Conservation (phyloP, 306 rosid genomes). For the Astragalus membranaceus region DNA sequence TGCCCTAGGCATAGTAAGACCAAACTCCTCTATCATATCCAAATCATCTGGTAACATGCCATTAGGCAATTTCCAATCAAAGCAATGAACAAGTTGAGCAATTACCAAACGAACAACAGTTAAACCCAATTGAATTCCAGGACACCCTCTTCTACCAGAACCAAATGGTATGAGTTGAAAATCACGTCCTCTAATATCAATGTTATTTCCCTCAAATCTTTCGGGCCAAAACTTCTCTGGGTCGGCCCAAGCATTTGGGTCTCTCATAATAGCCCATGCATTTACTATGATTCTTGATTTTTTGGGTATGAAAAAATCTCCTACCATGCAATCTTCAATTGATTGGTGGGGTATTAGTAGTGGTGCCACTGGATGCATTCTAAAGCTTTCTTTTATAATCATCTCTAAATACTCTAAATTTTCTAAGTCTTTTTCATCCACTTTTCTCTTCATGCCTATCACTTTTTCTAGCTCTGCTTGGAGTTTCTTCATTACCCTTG, state of each 20-base stretch:
- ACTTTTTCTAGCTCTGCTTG: slow-evolving; percentile 45
- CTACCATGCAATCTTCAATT: slow-evolving; percentile 39
- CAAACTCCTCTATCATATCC: slow-evolving; percentile 35
- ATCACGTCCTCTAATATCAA: slow-evolving; percentile 27
- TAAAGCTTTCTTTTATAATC: slow-evolving; percentile 51
- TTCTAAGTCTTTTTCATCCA: slow-evolving; percentile 52
- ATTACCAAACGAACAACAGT: slow-evolving; percentile 17
- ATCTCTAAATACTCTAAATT: slow-evolving; percentile 37
- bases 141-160: slow-evolving; percentile 32
- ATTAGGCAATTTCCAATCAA: slow-evolving; percentile 32
- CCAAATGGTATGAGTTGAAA: slow-evolving; percentile 35
- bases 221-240: slow-evolving; percentile 37
- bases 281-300: slow-evolving; percentile 26
- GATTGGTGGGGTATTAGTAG: slow-evolving; percentile 49
- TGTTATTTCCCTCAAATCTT: slow-evolving; percentile 24
- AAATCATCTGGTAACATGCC: slow-evolving; percentile 3
- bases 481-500: slow-evolving; percentile 47
- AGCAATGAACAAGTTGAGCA: slow-evolving; percentile 36
- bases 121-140: slow-evolving; percentile 24
- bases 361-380: slow-evolving; percentile 63
- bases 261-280: slow-evolving; percentile 35
- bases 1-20: slow-evolving; percentile 31
- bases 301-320: slow-evolving; percentile 42
- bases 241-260: slow-evolving; percentile 17
- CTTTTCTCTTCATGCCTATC: slow-evolving; percentile 51